Base-by-base conservation (phyloP, 768 basidiomycete species). In the Filobasidium floriforme region DNA sequence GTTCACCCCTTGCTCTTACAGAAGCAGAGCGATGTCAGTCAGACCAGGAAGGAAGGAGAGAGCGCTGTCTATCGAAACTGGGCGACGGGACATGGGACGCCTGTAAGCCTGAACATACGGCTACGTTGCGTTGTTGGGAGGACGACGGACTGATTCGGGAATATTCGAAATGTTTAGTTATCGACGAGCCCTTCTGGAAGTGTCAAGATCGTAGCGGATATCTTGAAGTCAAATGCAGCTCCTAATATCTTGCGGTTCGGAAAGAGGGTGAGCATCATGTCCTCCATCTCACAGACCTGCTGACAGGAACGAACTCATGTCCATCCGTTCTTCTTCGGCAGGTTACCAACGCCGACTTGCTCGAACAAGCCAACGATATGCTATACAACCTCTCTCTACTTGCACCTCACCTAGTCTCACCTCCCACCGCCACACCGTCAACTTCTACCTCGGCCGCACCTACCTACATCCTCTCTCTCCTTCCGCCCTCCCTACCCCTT, bases 1-100 rank as follows among this genome's bases (percentile, higher is more conserved):
- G 91, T 93, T 0, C 92, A 96, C 73, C 92, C 92, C n/a, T 88
- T 97, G 70, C 83, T 94, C 10, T 84, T 97, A 0, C 92, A 92
- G 7, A 82, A 91, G 60, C 92, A 97, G 82, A 90, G 90, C 71
- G 93, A 96, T 76, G 86, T 88, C 29, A 87, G 86, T 14, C 83
- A 87, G 60, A 89, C 92, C 3, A 82, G 92, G 62, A 87, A 89
- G 73, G 83, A 88, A 14, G 82, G 84, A 9, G 89, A 93, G 80
- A 92, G 89, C 72, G 89, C 90, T 0, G 81, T 92, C 18, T 94
- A 93, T 77, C 85, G 93, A 73, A 91, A 89, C 80, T 96, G 92
- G 82, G 85, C 88, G 86, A 85, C 78, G 18, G 78, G 92, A 85
- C 72, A 85, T 87, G 81, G 41, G 26, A 18, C 46, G 46, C 46